Percentiles rank a stretch among this genome's conserved stretches.
These are phyloP conservation scores for Rhynchosporium graminicola DNA, from an alignment of 2,329 filamentous ascomycete genomes.

Conservation along the genomic window DNA sequence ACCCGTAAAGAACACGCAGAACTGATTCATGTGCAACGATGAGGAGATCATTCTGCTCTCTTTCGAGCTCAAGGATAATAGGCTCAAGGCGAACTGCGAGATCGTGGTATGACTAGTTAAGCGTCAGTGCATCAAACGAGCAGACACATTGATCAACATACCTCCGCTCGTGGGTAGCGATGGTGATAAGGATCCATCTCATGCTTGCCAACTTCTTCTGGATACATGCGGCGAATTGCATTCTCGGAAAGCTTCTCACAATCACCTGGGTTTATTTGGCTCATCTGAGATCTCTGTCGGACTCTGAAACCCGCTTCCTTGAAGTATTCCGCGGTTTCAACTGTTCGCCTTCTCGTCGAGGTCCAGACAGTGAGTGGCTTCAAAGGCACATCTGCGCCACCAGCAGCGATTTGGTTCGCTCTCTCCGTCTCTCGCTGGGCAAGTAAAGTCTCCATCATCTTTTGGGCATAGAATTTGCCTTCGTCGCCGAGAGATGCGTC, in stretches of 20 bases:
- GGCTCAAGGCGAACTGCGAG: constrained; percentile 96
- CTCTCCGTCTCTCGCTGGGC: constrained; percentile 83
- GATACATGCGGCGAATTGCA: constrained; percentile 77
- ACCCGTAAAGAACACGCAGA: constrained; percentile 93
- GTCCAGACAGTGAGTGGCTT: constrained; percentile 92
- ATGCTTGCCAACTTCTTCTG: constrained; percentile 90
- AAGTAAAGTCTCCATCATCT: constrained; percentile 82
- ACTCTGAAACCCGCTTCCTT: constrained; percentile 79
- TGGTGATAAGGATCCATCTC: constrained; percentile 96
- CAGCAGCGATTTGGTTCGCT: constrained; percentile 65
- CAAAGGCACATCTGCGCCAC: constrained; percentile 66
- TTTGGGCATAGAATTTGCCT: constrained; percentile 77
- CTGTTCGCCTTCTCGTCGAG: constrained; percentile 84
- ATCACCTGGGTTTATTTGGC: constrained; percentile 93
- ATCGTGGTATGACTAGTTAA: constrained; percentile 85
- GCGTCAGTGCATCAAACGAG: constrained; percentile 16
- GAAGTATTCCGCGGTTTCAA: constrained; percentile 86
- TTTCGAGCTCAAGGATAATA: constrained; percentile 94
- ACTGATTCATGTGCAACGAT: constrained; percentile 98
- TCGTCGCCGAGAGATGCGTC: constrained; percentile 82
- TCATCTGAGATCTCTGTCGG: constrained; percentile 92
- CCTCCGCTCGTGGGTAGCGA: constrained; percentile 91
- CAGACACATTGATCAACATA: constrained; percentile 43
- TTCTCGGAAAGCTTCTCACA: constrained; percentile 91
- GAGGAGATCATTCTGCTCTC: constrained; percentile 94